These are phyloP conservation scores for Solanum arcanum DNA, from an alignment of 257 asterid species.

Conservation along the genomic window DNA sequence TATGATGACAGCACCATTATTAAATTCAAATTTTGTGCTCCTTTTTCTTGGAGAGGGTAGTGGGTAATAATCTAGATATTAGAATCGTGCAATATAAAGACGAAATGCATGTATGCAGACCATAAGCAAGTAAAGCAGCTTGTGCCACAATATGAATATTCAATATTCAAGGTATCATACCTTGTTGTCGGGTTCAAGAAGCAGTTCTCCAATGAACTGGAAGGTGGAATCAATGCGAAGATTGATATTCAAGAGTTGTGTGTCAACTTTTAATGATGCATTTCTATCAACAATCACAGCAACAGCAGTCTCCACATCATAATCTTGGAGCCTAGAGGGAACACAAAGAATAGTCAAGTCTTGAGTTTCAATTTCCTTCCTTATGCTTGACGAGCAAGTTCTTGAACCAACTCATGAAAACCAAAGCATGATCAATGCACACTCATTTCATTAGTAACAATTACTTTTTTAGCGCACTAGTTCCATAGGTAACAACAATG, in stretches of 20 bases:
- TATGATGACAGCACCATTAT: neutral
- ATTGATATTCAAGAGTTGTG: constrained; percentile 51
- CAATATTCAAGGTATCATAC: constrained; percentile 19
- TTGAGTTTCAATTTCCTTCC: neutral
- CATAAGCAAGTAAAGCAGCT: neutral
- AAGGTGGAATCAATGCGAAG: constrained; percentile 56
- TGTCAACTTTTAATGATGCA: constrained; percentile 52
- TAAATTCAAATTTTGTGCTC: neutral
- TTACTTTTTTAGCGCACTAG: neutral
- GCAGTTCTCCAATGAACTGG: constrained; percentile 87
- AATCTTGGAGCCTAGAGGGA: constrained; percentile 57
- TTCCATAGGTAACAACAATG: neutral
- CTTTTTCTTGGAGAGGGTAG: neutral
- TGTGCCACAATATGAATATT: neutral
- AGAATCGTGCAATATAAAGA: neutral
- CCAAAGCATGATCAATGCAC: neutral
- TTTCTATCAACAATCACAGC: constrained; percentile 66
- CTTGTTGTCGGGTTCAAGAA: constrained; percentile 45
- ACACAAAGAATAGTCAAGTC: neutral
- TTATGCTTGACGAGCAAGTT: neutral
- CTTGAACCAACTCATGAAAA: neutral
- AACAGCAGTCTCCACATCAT: constrained; percentile 44
- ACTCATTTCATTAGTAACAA: neutral
- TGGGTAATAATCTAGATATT: neutral
- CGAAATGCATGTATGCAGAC: neutral